Conservation (phyloP, 2,329 filamentous ascomycete genomes). For the Colletotrichum higginsianum region DNA sequence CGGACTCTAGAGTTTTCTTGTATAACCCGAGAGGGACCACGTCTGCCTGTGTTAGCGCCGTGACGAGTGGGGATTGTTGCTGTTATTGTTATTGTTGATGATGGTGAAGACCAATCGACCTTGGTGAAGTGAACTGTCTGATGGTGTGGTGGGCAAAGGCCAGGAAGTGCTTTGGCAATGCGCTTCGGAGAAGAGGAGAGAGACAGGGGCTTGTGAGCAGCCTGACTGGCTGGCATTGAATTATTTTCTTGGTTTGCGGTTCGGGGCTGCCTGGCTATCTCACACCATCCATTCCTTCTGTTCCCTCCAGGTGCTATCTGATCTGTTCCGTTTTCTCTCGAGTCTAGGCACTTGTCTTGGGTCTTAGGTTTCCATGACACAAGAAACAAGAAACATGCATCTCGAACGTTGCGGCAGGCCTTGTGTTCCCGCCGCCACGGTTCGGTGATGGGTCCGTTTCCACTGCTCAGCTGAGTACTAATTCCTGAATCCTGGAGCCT, state of each 20-base stretch:
- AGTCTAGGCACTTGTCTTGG: not conserved
- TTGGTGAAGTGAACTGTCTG: conserved; percentile 11
- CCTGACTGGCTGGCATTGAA: conserved; percentile 3
- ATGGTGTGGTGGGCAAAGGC: not conserved
- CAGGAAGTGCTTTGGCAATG: not conserved
- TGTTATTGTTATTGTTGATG: not conserved
- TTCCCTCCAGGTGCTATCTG: not conserved
- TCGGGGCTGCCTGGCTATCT: not conserved
- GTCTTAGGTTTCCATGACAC: conserved; percentile 3
- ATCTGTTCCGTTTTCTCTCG: not conserved
- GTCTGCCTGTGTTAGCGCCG: conserved; percentile 5
- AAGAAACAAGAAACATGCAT: conserved; percentile 6
- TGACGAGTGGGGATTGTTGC: not conserved
- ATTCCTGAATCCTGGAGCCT: conserved; percentile 20
- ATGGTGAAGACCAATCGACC: not conserved
- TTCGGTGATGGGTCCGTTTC: conserved; percentile 33
- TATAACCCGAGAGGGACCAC: not conserved
- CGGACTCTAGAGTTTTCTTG: not conserved
- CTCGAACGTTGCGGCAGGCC: not conserved
- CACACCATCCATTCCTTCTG: not conserved
- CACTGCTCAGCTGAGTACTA: conserved; percentile 13
- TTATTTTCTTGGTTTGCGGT: not conserved
- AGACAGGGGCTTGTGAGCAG: conserved; percentile 14
- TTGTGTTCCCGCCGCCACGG: conserved; percentile 24
- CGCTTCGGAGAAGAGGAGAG: not conserved